Percentiles rank a stretch among this genome's conserved stretches.
Evolutionary conservation across 208 protist species (phyloP).

Genomic region (Wallacemonas rigidus): DNA sequence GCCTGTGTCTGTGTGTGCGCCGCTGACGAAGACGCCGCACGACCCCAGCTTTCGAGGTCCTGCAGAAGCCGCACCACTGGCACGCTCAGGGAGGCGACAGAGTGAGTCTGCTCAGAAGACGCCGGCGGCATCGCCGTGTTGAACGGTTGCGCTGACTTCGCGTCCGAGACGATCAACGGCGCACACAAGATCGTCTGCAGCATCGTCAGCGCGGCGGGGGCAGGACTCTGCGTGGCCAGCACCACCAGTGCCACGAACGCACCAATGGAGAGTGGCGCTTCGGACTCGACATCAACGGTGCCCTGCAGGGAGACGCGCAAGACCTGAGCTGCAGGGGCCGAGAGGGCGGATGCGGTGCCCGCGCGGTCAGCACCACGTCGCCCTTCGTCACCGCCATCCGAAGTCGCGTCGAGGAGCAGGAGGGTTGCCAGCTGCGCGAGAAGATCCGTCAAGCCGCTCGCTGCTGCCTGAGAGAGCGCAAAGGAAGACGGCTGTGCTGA

Average conservation of each 20-base stretch:
- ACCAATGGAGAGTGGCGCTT: constrained; percentile 32
- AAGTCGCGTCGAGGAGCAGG: constrained; percentile 20
- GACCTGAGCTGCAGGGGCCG: constrained; percentile 25
- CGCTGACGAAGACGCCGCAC: constrained; percentile 27
- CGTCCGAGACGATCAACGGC: constrained; percentile 1
- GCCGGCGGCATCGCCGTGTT: no score
- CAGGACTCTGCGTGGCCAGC: constrained; percentile 34
- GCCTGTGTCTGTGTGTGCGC: not conserved
- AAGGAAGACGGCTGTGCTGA: not conserved
- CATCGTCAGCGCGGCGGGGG: constrained; percentile 30
- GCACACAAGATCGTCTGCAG: constrained; percentile 36
- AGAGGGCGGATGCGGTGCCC: not conserved
- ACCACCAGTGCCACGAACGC: constrained; percentile 32
- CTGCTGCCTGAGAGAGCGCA: not conserved
- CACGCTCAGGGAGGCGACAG: not conserved
- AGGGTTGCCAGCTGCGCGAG: constrained; percentile 29
- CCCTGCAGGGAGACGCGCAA: constrained; percentile 33
- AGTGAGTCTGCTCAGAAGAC: no score
- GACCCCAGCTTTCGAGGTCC: not conserved
- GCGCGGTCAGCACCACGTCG: no score
- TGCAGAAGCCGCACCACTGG: not conserved
- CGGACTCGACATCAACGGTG: constrained; percentile 28
- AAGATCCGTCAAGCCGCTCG: constrained; percentile 24
- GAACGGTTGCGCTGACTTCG: no score
- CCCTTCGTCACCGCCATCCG: not conserved